Percentiles rank a stretch among this genome's conserved stretches.
Evolutionary conservation across 768 basidiomycete genomes (phyloP).

Genomic region (Astraeus odoratus): DNA sequence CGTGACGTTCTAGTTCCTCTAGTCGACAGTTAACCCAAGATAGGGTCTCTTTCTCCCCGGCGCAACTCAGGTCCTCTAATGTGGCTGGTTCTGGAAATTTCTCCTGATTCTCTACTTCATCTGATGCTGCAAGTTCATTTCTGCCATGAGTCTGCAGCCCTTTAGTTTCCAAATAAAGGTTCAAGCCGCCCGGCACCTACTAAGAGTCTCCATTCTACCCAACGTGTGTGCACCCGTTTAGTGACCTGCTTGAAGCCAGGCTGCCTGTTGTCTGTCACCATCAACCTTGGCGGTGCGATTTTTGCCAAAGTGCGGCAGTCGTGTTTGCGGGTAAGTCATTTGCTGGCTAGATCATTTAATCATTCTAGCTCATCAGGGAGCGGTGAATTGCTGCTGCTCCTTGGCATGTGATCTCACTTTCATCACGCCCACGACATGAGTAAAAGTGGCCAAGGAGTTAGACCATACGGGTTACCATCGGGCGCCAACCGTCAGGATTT

Average conservation of each 20-base stretch:
- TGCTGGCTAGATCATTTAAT: background rate
- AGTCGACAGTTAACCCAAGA: background rate
- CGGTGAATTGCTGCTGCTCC: background rate
- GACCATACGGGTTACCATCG: too few relatives aligned
- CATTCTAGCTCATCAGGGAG: background rate
- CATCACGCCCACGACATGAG: background rate
- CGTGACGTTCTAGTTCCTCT: background rate
- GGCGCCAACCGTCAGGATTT: background rate
- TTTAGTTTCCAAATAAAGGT: background rate
- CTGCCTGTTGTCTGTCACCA: background rate
- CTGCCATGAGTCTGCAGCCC: conserved; percentile 1
- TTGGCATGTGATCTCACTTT: background rate
- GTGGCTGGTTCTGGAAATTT: background rate
- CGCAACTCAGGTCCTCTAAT: background rate
- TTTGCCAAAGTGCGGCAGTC: background rate
- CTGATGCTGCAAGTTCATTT: background rate
- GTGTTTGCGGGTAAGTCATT: conserved; percentile 1
- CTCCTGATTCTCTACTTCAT: background rate
- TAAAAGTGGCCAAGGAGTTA: background rate
- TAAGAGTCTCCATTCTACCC: background rate
- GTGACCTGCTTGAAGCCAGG: background rate
- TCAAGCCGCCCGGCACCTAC: background rate
- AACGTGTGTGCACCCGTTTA: background rate
- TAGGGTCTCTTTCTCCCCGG: background rate
- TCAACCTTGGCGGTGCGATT: background rate